phyloP scores from a whole-genome alignment of 2,329 filamentous ascomycete species.

The Sclerotinia minor region DNA sequence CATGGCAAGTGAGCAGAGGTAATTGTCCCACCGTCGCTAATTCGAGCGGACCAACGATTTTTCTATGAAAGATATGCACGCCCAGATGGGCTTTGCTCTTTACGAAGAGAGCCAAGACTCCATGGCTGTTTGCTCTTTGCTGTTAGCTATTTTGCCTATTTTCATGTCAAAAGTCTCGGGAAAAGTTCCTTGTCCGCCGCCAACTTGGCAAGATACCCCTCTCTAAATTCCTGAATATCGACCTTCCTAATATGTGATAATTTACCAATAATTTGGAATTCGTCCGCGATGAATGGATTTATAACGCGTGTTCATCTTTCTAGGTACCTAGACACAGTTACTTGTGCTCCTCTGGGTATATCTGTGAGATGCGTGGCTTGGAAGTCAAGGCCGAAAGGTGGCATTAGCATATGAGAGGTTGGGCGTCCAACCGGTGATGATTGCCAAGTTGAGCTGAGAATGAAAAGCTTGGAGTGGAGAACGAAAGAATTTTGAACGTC shows the following conservation, averaged over 20 bases:
- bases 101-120: slow-evolving; percentile 7
- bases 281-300: background rate
- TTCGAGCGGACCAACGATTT: slow-evolving; percentile 5
- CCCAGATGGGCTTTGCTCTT: background rate
- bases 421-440: slow-evolving; percentile 8
- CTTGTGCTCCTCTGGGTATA: background rate
- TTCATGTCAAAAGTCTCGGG: background rate
- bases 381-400: background rate
- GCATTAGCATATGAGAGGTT: background rate
- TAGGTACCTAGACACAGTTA: background rate
- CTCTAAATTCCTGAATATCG: background rate
- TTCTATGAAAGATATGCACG: background rate
- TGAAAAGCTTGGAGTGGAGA: background rate
- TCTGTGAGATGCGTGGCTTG: background rate
- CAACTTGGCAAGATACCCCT: background rate
- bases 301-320: background rate
- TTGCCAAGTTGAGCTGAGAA: slow-evolving; percentile 18
- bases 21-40: slow-evolving; percentile 19
- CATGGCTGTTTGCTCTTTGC: slow-evolving; percentile 17
- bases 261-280: background rate
- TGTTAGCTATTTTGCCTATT: slow-evolving; percentile 7
- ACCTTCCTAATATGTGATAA: background rate
- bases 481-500: background rate
- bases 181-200: background rate
- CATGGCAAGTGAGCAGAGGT: slow-evolving; percentile 3